phyloP scores from a whole-genome alignment of 2,329 filamentous ascomycete genomes.

The Lasiodiplodia sp. region DNA sequence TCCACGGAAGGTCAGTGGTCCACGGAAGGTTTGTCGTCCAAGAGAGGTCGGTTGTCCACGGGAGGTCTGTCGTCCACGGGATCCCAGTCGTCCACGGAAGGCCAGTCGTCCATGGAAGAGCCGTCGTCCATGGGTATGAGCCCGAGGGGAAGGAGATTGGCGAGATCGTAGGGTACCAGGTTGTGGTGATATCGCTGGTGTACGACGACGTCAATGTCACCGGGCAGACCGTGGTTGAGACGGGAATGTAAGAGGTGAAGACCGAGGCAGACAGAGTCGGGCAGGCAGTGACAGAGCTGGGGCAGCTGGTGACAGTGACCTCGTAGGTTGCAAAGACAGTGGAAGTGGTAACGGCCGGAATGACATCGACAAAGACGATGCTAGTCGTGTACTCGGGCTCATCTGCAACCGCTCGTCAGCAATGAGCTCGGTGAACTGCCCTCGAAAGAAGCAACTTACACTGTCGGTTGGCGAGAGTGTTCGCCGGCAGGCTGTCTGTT shows the following conservation, averaged over 20 bases:
- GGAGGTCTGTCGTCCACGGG: no score
- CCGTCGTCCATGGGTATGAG: not conserved
- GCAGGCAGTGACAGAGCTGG: slow-evolving; percentile 49
- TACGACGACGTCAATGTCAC: slow-evolving; percentile 41
- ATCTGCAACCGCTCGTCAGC: not conserved
- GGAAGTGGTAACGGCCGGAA: slow-evolving; percentile 48
- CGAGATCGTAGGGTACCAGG: slow-evolving; percentile 4
- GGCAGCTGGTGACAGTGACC: slow-evolving; percentile 52
- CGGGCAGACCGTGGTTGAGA: slow-evolving; percentile 55
- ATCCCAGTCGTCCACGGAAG: no score
- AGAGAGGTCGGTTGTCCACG: no score
- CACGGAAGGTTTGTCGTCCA: no score
- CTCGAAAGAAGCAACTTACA: not conserved
- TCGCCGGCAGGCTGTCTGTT: not conserved
- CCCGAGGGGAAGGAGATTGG: slow-evolving; percentile 3
- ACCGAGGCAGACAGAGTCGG: slow-evolving; percentile 45
- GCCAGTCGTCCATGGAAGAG: not conserved
- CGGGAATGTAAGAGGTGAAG: slow-evolving; percentile 49
- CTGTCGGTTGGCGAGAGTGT: slow-evolving; percentile 1
- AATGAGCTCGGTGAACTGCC: no score
- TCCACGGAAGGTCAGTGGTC: no score
- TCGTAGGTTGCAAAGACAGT: slow-evolving; percentile 52
- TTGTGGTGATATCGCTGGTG: slow-evolving; percentile 16
- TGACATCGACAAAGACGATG: slow-evolving; percentile 37
- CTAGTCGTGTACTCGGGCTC: slow-evolving; percentile 14